Percentiles rank a stretch among this genome's conserved stretches.
Evolutionary conservation across 768 basidiomycete species (phyloP).

Genomic region (Pleurotus salmoneostramineus): DNA sequence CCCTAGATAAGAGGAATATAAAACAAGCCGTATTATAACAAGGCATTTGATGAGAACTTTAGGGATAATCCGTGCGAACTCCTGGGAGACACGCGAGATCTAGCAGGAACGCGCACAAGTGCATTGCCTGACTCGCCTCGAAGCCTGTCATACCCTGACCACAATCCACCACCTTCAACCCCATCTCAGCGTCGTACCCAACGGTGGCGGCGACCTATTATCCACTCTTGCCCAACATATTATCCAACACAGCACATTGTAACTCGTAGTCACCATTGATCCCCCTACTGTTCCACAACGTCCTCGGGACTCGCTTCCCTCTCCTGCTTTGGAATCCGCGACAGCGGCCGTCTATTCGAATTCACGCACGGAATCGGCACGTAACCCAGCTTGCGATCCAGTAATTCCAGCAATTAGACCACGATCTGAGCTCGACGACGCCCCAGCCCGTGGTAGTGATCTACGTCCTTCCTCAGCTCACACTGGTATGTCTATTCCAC

Average conservation of each 20-base stretch:
- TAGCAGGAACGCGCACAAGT: constrained; percentile 8
- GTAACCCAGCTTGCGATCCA: constrained; percentile 28
- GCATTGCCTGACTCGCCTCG: not conserved
- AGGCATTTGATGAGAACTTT: not conserved
- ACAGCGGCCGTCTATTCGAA: constrained; percentile 18
- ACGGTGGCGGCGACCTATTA: not conserved
- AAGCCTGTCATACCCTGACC: not conserved
- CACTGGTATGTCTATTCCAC: constrained; percentile 26
- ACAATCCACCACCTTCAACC: not conserved
- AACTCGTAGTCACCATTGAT: constrained; percentile 56
- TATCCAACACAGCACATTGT: constrained; percentile 12
- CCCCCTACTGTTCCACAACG: constrained; percentile 52
- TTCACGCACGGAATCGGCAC: constrained; percentile 19
- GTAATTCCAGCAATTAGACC: constrained; percentile 64
- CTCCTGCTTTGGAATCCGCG: constrained; percentile 45
- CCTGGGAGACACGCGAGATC: constrained; percentile 7
- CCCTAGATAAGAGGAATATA: not conserved
- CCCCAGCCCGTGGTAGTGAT: constrained; percentile 24
- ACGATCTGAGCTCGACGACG: constrained; percentile 59
- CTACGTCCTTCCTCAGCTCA: constrained; percentile 19
- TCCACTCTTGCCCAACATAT: not conserved
- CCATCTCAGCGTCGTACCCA: no score
- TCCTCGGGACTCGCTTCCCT: constrained; percentile 51
- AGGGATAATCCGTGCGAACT: constrained; percentile 10
- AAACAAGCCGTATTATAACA: not conserved